Evolutionary conservation across 192 early-diverging fungal genomes (phyloP).

Genomic region (Pilaira anomala): DNA sequence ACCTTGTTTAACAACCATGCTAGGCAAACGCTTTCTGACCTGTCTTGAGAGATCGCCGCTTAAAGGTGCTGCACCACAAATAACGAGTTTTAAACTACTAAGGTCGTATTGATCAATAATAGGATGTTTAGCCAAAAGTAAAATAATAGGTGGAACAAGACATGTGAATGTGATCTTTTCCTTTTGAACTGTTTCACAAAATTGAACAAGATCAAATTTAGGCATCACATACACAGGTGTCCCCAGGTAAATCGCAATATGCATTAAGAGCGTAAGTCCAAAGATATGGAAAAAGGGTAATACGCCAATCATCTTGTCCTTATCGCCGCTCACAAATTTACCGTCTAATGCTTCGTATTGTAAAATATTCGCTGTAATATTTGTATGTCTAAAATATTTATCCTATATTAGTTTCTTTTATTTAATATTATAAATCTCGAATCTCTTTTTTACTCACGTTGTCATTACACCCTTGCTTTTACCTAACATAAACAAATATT

Average conservation of each 20-base stretch:
- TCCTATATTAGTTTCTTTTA: too few relatives aligned
- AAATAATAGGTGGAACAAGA: slow-evolving; percentile 75
- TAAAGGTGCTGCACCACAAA: slow-evolving; percentile 71
- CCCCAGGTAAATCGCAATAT: slow-evolving; percentile 22
- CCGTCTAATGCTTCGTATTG: slow-evolving; percentile 10
- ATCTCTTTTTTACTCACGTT: slow-evolving; percentile 24
- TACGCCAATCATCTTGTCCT: slow-evolving; percentile 23
- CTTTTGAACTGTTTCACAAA: slow-evolving; percentile 67
- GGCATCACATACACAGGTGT: slow-evolving; percentile 54
- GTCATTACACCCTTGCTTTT: slow-evolving; percentile 38
- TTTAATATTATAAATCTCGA: too few relatives aligned
- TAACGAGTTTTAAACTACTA: slow-evolving; percentile 43
- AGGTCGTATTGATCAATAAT: slow-evolving; percentile 62
- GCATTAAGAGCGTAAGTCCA: slow-evolving; percentile 19
- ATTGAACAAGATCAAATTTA: slow-evolving; percentile 57
- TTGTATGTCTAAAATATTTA: slow-evolving; percentile 24
- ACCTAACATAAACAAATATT: too few relatives aligned
- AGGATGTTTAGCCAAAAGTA: slow-evolving; percentile 63
- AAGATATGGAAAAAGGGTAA: slow-evolving; percentile 38
- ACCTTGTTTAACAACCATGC: slow-evolving; percentile 49
- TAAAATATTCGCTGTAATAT: slow-evolving; percentile 30
- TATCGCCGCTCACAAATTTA: not conserved
- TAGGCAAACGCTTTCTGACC: slow-evolving; percentile 32
- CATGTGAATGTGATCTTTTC: slow-evolving; percentile 71
- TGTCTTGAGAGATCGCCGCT: slow-evolving; percentile 44